Evolutionary conservation across 1,284 basidiomycete species (phyloP).

Genomic region (Chalciporus sp.): DNA sequence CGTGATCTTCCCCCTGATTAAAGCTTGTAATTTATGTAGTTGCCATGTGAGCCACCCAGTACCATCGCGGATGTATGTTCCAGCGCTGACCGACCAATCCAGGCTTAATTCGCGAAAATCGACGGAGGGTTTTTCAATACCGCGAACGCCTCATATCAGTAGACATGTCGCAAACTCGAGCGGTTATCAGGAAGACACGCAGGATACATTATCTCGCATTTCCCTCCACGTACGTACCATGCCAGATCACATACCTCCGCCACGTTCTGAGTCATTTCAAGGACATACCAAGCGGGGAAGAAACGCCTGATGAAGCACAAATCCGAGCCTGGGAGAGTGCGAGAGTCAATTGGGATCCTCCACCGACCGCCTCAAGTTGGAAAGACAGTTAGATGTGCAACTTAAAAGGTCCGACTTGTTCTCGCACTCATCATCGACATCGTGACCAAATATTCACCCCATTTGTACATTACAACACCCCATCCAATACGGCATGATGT

Average conservation of each 20-base stretch:
- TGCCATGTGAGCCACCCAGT: too few species aligned
- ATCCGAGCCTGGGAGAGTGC: background rate
- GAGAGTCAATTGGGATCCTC: background rate
- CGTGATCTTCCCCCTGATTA: background rate
- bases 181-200: background rate
- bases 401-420: background rate
- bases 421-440: background rate
- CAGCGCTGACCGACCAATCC: background rate
- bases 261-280: background rate
- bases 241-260: background rate
- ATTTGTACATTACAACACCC: background rate
- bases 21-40: too few species aligned
- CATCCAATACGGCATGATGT: background rate
- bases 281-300: background rate
- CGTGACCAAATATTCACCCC: background rate
- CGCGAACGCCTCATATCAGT: background rate
- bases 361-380: background rate
- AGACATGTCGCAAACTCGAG: too few species aligned
- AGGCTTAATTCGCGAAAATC: conserved; percentile 6
- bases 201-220: background rate
- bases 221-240: background rate
- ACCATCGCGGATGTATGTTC: too few species aligned
- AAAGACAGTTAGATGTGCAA: background rate
- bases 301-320: background rate
- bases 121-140: background rate